These are phyloP conservation scores for Coelastrella sp. DNA, from an alignment of 139 green algal genomes.

Conservation along the genomic window DNA sequence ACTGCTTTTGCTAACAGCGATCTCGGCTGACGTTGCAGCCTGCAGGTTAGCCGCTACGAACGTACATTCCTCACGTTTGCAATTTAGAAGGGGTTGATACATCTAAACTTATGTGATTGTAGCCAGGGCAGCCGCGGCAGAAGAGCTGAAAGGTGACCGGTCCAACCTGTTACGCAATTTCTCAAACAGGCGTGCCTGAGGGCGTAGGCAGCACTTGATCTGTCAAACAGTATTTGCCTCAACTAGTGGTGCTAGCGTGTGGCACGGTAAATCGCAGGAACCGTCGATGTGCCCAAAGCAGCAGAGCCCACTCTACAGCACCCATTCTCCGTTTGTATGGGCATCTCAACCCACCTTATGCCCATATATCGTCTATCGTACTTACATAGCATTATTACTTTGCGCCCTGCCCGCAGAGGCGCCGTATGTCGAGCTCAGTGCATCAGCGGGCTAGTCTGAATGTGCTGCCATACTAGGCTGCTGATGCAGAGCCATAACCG, in stretches of 20 bases:
- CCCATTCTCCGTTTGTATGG: no score
- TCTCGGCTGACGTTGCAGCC: background rate
- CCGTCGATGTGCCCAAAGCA: no score
- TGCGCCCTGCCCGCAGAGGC: no score
- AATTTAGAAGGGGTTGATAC: background rate
- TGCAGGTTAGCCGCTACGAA: background rate
- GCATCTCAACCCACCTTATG: no score
- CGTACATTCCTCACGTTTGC: no score
- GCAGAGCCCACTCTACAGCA: no score
- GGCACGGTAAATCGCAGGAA: background rate
- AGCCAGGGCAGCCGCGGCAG: background rate
- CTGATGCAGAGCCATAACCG: background rate
- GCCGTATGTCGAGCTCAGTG: background rate
- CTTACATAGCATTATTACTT: no score
- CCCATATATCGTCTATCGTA: no score
- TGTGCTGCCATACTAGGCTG: background rate
- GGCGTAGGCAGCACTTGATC: background rate
- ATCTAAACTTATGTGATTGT: background rate
- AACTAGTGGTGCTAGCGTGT: background rate
- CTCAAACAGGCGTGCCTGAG: background rate
- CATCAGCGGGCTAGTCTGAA: background rate
- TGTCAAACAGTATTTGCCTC: background rate
- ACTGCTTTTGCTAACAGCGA: background rate
- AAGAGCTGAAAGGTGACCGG: background rate
- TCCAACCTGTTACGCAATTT: background rate